Percentiles rank a stretch among this genome's conserved stretches.
These are phyloP conservation scores for Lactifluus echinatus DNA, from an alignment of 768 basidiomycete species.

Conservation along the genomic window DNA sequence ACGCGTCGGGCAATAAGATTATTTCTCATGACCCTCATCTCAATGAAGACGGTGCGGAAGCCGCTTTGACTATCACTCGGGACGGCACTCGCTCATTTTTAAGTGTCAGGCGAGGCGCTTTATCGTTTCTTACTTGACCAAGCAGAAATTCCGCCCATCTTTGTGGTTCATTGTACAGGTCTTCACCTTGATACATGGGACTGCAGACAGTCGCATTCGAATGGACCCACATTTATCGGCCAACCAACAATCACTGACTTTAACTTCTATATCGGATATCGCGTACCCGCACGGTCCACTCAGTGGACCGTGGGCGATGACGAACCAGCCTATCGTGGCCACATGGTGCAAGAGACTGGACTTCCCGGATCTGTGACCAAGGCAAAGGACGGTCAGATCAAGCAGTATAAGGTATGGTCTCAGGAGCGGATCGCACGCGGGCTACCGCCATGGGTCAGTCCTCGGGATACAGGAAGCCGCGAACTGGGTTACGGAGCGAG, in stretches of 20 bases:
- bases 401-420: constrained; percentile 37
- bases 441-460: too few species aligned
- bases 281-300: constrained; percentile 29
- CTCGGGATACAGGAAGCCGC: background rate
- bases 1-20: background rate
- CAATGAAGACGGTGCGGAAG: background rate
- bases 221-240: too few species aligned
- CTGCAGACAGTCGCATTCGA: too few species aligned
- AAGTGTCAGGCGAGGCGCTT: too few species aligned
- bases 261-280: constrained; percentile 53
- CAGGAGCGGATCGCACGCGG: constrained; percentile 38
- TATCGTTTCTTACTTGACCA: too few species aligned
- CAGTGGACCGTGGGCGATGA: constrained; percentile 56
- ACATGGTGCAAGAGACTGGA: constrained; percentile 47
- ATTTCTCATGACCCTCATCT: background rate
- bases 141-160: background rate
- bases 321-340: too few species aligned
- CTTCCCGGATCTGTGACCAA: constrained; percentile 28
- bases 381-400: constrained; percentile 36
- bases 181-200: too few species aligned
- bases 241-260: too few species aligned
- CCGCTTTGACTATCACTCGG: background rate
- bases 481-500: background rate
- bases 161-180: background rate
- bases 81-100: background rate